These are phyloP conservation scores for Nasturtium officinale DNA, from an alignment of 345 rosid genomes.

Conservation along the genomic window DNA sequence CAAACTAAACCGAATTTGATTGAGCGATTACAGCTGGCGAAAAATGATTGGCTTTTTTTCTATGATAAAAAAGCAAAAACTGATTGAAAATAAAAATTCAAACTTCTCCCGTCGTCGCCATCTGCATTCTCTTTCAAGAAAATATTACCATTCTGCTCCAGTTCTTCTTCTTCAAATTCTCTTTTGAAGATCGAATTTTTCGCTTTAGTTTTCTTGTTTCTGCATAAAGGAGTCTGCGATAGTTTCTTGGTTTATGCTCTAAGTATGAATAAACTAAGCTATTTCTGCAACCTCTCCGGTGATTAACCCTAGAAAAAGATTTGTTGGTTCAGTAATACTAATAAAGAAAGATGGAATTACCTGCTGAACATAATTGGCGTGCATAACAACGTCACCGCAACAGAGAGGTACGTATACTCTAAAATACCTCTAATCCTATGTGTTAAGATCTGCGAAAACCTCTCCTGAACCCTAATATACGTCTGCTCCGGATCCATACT, in stretches of 20 bases:
- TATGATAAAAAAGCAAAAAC: neutral
- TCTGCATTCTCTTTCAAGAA: neutral
- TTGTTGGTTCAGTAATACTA: neutral
- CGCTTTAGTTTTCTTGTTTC: neutral
- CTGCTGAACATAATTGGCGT: constrained; percentile 99
- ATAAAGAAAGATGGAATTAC: constrained; percentile 41
- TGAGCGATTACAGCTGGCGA: neutral
- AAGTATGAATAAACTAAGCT: neutral
- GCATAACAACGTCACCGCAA: constrained; percentile 93
- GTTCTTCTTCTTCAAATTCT: neutral
- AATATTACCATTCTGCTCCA: neutral
- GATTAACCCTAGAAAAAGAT: neutral
- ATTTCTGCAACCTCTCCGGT: neutral
- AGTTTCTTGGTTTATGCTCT: neutral
- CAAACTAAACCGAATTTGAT: neutral
- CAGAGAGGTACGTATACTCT: constrained; percentile 77
- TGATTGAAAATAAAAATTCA: neutral
- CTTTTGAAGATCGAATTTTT: neutral
- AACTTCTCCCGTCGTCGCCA: neutral
- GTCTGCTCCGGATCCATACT: constrained; percentile 99
- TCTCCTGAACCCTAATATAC: constrained; percentile 90
- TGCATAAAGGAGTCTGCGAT: neutral
- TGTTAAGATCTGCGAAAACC: constrained; percentile 88
- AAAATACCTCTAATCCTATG: constrained; percentile 73
- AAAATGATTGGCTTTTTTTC: neutral